These are phyloP conservation scores for Hemileccinum rubropunctum DNA, from an alignment of 768 basidiomycete genomes.

Conservation along the genomic window DNA sequence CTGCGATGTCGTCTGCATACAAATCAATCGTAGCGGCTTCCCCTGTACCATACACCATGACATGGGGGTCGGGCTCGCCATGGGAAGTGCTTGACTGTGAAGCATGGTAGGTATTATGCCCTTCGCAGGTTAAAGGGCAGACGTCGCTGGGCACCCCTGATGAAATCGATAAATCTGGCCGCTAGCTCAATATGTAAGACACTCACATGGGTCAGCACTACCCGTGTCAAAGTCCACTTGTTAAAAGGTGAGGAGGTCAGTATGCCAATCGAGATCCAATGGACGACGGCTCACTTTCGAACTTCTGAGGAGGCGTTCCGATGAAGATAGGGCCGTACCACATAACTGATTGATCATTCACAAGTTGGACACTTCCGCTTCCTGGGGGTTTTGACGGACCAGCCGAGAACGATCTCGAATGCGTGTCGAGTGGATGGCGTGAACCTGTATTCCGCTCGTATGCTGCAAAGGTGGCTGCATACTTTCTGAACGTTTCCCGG, in stretches of 20 bases:
- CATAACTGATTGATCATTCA: slow-evolving; percentile 28
- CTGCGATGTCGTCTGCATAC: slow-evolving; percentile 36
- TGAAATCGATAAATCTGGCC: neutral
- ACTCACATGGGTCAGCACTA: slow-evolving; percentile 41
- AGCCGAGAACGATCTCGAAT: neutral
- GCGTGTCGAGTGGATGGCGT: slow-evolving; percentile 26
- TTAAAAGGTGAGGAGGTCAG: neutral
- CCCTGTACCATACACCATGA: slow-evolving; percentile 40
- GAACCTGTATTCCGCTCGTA: slow-evolving; percentile 43
- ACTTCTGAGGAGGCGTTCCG: slow-evolving; percentile 43
- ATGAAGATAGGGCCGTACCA: slow-evolving; percentile 43
- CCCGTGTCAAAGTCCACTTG: slow-evolving; percentile 51
- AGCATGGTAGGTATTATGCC: slow-evolving; percentile 29
- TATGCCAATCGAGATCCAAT: neutral
- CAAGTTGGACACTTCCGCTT: slow-evolving; percentile 25
- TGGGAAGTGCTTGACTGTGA: slow-evolving; percentile 24
- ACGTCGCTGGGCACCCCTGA: slow-evolving; percentile 32
- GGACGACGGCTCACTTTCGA: slow-evolving; percentile 30
- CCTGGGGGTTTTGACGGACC: slow-evolving; percentile 7
- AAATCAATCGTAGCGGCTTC: slow-evolving; percentile 23
- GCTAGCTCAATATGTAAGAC: no score
- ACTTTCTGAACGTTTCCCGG: slow-evolving; percentile 33
- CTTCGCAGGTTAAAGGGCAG: slow-evolving; percentile 25
- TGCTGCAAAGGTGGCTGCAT: slow-evolving; percentile 37
- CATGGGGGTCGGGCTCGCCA: slow-evolving; percentile 14